These are phyloP conservation scores for Brachypodium distachyon DNA, from an alignment of 202 grass and related monocot species.

Conservation along the genomic window DNA sequence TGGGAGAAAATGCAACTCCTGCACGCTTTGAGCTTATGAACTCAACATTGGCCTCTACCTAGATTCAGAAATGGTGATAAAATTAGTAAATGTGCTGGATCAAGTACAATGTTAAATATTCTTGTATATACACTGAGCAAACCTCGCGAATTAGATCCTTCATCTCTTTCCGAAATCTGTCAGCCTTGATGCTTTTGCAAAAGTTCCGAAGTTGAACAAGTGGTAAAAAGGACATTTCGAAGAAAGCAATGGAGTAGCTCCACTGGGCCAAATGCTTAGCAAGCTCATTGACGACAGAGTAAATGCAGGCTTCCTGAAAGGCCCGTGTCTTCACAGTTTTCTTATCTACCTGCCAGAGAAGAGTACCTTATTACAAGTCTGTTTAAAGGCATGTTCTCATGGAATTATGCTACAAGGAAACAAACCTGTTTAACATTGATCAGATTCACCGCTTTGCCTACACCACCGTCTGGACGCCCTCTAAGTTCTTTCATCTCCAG, in stretches of 20 bases:
- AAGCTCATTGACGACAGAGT: conserved; percentile 68
- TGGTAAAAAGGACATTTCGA: conserved; percentile 79
- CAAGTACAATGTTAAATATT: background rate
- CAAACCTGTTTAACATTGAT: conserved; percentile 82
- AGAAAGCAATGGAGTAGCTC: conserved; percentile 87
- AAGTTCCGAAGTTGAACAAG: conserved; percentile 66
- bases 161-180: conserved; percentile 80
- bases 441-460: conserved; percentile 88
- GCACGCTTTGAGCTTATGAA: conserved; percentile 49
- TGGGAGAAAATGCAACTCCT: conserved; percentile 62
- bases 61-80: conserved; percentile 18
- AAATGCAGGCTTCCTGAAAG: conserved; percentile 92
- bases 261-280: conserved; percentile 86
- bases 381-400: conserved; percentile 2
- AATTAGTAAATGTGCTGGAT: background rate
- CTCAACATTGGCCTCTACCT: conserved; percentile 68
- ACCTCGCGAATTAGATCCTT: conserved; percentile 92
- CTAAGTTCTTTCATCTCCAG: conserved; percentile 96
- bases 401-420: conserved; percentile 13
- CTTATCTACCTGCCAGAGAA: conserved; percentile 71
- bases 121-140: background rate
- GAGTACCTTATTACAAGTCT: conserved; percentile 12
- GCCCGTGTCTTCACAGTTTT: conserved; percentile 82
- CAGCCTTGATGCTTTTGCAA: conserved; percentile 79
- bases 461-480: conserved; percentile 56